These are phyloP conservation scores for Alternaria atra DNA, from an alignment of 2,329 filamentous ascomycete genomes.

Conservation along the genomic window DNA sequence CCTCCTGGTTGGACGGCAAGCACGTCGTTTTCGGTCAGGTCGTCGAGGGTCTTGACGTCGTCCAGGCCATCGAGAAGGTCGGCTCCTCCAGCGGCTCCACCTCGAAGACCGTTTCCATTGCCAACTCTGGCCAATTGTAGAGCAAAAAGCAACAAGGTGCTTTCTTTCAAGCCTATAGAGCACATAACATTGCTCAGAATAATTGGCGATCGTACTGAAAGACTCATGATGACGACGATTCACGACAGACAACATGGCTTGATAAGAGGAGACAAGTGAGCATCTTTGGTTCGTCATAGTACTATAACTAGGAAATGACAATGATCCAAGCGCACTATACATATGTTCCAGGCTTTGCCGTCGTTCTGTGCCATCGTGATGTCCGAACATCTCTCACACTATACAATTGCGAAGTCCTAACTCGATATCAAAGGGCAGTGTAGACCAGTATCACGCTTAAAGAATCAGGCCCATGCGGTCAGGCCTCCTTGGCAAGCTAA, in stretches of 20 bases:
- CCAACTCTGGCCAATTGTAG: constrained; percentile 38
- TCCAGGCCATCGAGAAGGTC: constrained; percentile 35
- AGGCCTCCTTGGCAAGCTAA: background rate
- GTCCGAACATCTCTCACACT: background rate
- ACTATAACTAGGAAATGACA: constrained; percentile 26
- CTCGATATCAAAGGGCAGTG: background rate
- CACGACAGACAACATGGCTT: constrained; percentile 18
- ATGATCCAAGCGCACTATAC: constrained; percentile 17
- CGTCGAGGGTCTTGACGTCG: constrained; percentile 35
- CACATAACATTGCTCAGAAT: background rate
- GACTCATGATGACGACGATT: constrained; percentile 14
- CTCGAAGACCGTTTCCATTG: constrained; percentile 33
- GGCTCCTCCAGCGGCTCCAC: constrained; percentile 34
- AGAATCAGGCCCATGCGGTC: background rate
- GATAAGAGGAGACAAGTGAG: constrained; percentile 6
- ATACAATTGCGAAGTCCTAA: background rate
- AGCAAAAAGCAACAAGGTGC: background rate
- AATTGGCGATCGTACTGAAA: background rate
- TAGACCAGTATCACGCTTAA: background rate
- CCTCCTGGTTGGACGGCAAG: constrained; percentile 80
- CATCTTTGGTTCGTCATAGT: constrained; percentile 19
- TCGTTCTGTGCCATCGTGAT: background rate
- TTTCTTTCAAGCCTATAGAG: background rate
- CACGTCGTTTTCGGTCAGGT: constrained; percentile 88
- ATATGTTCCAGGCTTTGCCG: background rate